Percentiles rank a stretch among this genome's conserved stretches.
Conservation (phyloP, 75 land plant species). For the Sequoiadendron giganteum region DNA sequence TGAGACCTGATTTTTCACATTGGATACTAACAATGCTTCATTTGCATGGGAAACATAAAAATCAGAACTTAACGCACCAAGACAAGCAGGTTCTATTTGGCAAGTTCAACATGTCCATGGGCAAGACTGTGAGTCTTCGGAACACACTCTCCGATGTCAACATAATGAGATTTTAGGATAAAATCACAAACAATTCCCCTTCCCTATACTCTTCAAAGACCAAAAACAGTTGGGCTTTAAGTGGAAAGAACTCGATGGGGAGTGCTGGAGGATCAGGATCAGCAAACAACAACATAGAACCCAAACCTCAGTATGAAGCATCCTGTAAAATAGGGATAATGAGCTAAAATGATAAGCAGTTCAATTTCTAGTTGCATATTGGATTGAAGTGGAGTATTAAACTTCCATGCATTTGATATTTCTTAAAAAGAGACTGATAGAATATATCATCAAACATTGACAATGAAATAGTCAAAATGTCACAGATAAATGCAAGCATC, state of each 20-base stretch:
- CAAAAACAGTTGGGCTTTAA: not conserved
- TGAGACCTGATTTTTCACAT: no score
- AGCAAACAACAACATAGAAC: not conserved
- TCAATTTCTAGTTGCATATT: not conserved
- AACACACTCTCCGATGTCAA: not conserved
- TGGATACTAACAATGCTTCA: no score
- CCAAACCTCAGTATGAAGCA: no score
- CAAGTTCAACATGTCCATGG: not conserved
- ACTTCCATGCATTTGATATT: not conserved
- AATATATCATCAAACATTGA: not conserved
- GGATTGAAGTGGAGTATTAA: not conserved
- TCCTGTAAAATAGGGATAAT: not conserved
- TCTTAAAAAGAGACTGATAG: not conserved
- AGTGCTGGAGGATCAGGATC: not conserved
- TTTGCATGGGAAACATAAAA: no score
- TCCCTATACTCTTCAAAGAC: not conserved
- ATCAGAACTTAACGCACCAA: no score
- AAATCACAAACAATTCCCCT: not conserved
- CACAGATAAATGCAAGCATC: not conserved
- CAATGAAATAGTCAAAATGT: not conserved
- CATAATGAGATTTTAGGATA: not conserved
- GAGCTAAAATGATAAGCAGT: not conserved
- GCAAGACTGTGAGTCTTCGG: no score
- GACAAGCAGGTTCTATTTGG: not conserved
- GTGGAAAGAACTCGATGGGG: not conserved